phyloP scores from a whole-genome alignment of 108 stramenopile species.

The Cyclotella distinguenda region DNA sequence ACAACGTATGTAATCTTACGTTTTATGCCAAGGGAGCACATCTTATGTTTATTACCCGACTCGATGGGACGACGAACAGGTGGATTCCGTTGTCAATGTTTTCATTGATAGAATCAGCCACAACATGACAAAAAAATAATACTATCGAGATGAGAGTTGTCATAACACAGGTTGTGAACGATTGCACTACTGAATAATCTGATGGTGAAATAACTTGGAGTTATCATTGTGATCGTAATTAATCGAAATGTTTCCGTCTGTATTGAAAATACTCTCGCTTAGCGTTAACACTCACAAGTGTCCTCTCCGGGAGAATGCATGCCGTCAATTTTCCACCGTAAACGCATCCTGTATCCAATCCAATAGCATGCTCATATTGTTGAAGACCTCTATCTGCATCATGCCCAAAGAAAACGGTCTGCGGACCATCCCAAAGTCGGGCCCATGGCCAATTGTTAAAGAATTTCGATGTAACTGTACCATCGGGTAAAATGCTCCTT shows the following conservation, averaged over 20 bases:
- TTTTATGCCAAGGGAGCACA: no score
- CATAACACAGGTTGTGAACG: no score
- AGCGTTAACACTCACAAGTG: slow-evolving; percentile 82
- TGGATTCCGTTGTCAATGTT: no score
- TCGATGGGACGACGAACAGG: no score
- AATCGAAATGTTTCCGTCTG: slow-evolving; percentile 86
- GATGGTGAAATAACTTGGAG: neutral
- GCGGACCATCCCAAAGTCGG: slow-evolving; percentile 90
- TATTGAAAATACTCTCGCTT: slow-evolving; percentile 84
- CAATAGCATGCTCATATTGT: slow-evolving; percentile 88
- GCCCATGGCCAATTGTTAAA: slow-evolving; percentile 94
- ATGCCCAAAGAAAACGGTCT: slow-evolving; percentile 93
- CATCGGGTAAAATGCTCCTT: slow-evolving; percentile 70
- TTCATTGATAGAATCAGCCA: no score
- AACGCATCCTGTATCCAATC: slow-evolving; percentile 94
- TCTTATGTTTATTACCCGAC: no score
- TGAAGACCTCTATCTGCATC: slow-evolving; percentile 94
- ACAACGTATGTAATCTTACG: no score
- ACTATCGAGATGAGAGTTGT: no score
- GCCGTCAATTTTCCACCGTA: slow-evolving; percentile 94
- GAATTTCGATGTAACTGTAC: slow-evolving; percentile 89
- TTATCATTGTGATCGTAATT: neutral
- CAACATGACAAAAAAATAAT: no score
- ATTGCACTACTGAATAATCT: neutral
- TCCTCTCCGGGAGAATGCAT: slow-evolving; percentile 88